Evolutionary conservation across 164 flowering plant genomes (phyloP), one percentile per base, ranked within the genome.

Genomic region (Chimonanthus praecox): DNA sequence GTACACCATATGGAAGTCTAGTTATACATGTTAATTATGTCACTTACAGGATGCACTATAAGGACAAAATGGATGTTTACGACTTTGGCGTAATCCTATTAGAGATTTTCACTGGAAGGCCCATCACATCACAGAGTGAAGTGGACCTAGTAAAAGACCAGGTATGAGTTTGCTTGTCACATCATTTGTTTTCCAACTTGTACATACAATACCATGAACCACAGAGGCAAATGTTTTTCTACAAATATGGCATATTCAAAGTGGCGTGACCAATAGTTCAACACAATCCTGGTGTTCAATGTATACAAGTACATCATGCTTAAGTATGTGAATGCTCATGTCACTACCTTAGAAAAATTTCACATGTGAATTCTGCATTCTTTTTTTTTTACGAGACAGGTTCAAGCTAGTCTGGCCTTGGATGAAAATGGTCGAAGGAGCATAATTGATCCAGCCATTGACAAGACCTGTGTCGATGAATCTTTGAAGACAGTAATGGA

Each of bases 21-120:
- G 47, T 62, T 48, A 66, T 45, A 54, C 20, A 18, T 67, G 51
- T 58, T 7, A 13, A 2, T 13, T 47, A 6, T 64, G 13, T 62
- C 60, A 13, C 49, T 81, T 70, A 62, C 92, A 94, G 97, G 82
- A 68, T 50, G 49, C 78, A 74, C 5, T 68, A 79, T 44, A 86
- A 82, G 58, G 97, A 86, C 18, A 90, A 84, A 78, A 45, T 7
- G 18, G 98, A 93, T 71, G 73, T 93, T 6, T 88, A 90, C 74
- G 89, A 90, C 78, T 88, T 96, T 74, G 99, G 98, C 50, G 84
- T 89, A 6, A 90, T 96, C 75, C 71, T 96, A 68, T 85, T 94
- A 18, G 98, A 96, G 78, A 71, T 89, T 49, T 85, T 93, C 66
- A 63, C 79, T 2, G 99, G 99, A 62, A 87, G 76, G 75, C 84